Evolutionary conservation across 495 filamentous ascomycete species (phyloP).

Genomic region (Margaritispora aquatica): DNA sequence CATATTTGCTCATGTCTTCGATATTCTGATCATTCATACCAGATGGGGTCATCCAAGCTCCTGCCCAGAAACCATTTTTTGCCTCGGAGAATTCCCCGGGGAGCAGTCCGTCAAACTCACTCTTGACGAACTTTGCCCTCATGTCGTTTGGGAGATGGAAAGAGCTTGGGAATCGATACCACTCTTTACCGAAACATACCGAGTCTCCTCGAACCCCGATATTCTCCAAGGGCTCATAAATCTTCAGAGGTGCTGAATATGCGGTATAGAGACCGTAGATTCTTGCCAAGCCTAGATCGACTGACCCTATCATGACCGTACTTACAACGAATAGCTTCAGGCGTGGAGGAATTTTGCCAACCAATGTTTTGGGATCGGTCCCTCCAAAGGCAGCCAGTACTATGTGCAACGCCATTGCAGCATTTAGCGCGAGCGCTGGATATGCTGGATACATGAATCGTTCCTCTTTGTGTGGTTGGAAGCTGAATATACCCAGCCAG

Average conservation of each 20-base stretch:
- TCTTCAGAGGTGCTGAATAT: conserved; percentile 76
- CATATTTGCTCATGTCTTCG: conserved; percentile 85
- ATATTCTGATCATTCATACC: conserved; percentile 93
- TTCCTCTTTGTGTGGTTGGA: conserved; percentile 96
- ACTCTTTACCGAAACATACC: conserved; percentile 93
- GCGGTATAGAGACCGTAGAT: conserved; percentile 75
- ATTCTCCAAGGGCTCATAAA: conserved; percentile 52
- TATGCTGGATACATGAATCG: conserved; percentile 98
- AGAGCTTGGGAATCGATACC: conserved; percentile 95
- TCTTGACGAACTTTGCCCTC: conserved; percentile 80
- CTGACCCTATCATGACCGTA: conserved; percentile 44
- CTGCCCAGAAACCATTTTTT: conserved; percentile 55
- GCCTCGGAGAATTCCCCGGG: conserved; percentile 86
- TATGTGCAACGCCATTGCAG: conserved; percentile 78
- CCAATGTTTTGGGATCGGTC: conserved; percentile 53
- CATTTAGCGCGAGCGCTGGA: conserved; percentile 86
- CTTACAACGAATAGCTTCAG: conserved; percentile 59
- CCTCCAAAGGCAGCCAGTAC: conserved; percentile 66
- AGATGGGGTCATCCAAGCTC: conserved; percentile 69
- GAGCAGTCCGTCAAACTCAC: conserved; percentile 81
- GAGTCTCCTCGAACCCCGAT: conserved; percentile 51
- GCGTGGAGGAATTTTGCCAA: conserved; percentile 62
- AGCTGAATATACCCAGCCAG: conserved; percentile 87
- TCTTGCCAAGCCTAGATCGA: conserved; percentile 62
- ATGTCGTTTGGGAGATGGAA: conserved; percentile 79